Percentiles rank a stretch among this genome's conserved stretches.
phyloP scores from a whole-genome alignment of 345 rosid species.

The Balakata baccata region DNA sequence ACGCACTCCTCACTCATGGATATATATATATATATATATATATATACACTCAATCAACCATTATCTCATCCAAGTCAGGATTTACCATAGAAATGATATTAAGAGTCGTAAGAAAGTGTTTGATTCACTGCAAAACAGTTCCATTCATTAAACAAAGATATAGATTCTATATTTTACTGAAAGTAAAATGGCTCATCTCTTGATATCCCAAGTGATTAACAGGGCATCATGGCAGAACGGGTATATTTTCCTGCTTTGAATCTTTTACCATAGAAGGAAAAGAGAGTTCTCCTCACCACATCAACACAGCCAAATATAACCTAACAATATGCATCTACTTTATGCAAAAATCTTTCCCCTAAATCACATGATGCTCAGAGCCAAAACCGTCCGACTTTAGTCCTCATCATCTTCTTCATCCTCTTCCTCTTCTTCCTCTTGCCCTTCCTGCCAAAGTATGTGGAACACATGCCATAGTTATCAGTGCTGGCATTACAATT shows the following conservation, averaged over 20 bases:
- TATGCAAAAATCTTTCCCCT: slow-evolving; percentile 11
- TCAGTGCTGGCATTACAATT: too few species aligned
- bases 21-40: too few species aligned
- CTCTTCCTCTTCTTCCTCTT: slow-evolving; percentile 37
- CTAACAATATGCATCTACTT: slow-evolving; percentile 23
- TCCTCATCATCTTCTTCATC: slow-evolving; percentile 34
- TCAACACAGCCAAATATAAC: slow-evolving; percentile 4
- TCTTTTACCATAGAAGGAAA: neutral
- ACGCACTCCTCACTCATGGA: too few species aligned
- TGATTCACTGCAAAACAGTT: neutral
- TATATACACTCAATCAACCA: too few species aligned
- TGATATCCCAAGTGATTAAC: neutral
- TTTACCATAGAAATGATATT: too few species aligned
- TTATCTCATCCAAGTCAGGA: too few species aligned
- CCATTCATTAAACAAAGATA: neutral
- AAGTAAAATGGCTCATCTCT: neutral
- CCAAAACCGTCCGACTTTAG: slow-evolving; percentile 19
- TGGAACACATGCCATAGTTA: neutral
- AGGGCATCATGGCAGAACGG: slow-evolving; percentile 10
- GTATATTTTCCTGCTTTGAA: neutral
- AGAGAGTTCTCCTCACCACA: neutral
- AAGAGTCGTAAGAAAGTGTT: neutral
- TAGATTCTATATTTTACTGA: neutral
- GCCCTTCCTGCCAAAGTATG: slow-evolving; percentile 1
- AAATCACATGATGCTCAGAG: slow-evolving; percentile 23